These are phyloP conservation scores for Euphrasia arctica DNA, from an alignment of 305 asterid species.

Conservation along the genomic window DNA sequence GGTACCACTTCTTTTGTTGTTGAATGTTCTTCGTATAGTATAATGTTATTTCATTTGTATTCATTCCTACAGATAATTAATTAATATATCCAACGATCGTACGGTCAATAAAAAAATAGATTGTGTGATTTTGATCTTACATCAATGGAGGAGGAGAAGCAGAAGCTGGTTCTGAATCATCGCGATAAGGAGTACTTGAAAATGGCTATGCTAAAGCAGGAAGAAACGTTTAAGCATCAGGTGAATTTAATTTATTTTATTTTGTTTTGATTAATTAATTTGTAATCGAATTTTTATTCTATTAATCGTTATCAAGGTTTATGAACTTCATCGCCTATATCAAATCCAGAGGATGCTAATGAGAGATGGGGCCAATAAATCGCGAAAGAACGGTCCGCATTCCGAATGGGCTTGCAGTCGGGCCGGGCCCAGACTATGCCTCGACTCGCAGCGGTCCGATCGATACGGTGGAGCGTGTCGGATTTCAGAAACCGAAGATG, in stretches of 20 bases:
- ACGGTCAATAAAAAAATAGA: background rate
- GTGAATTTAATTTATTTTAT: constrained; percentile 27
- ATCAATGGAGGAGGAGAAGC: constrained; percentile 41
- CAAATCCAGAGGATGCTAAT: constrained; percentile 43
- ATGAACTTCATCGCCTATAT: constrained; percentile 50
- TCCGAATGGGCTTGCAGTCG: constrained; percentile 16
- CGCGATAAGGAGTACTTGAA: constrained; percentile 76
- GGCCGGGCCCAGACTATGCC: constrained; percentile 22
- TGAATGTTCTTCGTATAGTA: background rate
- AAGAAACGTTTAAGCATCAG: constrained; percentile 88
- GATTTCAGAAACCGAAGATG: background rate
- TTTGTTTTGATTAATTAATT: background rate
- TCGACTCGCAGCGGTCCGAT: constrained; percentile 37
- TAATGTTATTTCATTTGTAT: constrained; percentile 26
- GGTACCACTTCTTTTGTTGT: constrained; percentile 1
- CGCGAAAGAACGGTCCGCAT: constrained; percentile 1
- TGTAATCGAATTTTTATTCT: background rate
- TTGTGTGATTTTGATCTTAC: constrained; percentile 25
- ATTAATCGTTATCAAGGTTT: constrained; percentile 25
- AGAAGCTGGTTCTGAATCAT: constrained; percentile 40
- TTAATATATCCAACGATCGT: background rate
- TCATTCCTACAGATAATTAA: background rate
- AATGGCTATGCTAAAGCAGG: constrained; percentile 89
- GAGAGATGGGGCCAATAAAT: constrained; percentile 29
- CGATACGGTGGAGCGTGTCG: background rate